A percentile compares a stretch with the other conserved stretches of the same genome.
These are phyloP conservation scores for Marsdenia floribunda DNA, from an alignment of 257 asterid genomes.

Conservation along the genomic window DNA sequence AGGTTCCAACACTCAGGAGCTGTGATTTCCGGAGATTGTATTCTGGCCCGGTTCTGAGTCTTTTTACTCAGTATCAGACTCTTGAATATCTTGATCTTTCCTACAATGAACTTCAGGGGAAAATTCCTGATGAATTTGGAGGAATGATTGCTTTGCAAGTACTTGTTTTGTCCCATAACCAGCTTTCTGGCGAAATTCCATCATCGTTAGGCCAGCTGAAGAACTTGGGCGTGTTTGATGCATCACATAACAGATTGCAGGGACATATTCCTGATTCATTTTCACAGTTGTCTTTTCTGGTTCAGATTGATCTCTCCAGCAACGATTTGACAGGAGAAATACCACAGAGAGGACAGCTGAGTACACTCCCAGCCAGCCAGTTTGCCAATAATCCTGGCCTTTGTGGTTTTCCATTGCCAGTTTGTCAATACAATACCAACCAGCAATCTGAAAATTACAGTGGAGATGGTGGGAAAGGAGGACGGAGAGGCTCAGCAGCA, in stretches of 20 bases:
- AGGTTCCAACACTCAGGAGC: slow-evolving; percentile 70
- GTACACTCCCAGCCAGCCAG: slow-evolving; percentile 90
- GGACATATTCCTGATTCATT: slow-evolving; percentile 87
- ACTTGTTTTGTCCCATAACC: slow-evolving; percentile 69
- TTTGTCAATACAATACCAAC: slow-evolving; percentile 41
- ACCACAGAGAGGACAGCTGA: slow-evolving; percentile 81
- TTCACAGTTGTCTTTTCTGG: slow-evolving; percentile 68
- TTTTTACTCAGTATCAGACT: slow-evolving; percentile 73
- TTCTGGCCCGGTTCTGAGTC: slow-evolving; percentile 82
- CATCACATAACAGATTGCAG: slow-evolving; percentile 80
- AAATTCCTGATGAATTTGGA: slow-evolving; percentile 81
- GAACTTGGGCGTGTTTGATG: slow-evolving; percentile 90
- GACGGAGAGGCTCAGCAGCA: slow-evolving; percentile 26
- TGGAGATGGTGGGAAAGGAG: slow-evolving; percentile 19
- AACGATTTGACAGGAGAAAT: slow-evolving; percentile 88
- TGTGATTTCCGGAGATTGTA: slow-evolving; percentile 82
- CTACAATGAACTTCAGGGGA: slow-evolving; percentile 75
- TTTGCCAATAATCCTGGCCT: slow-evolving; percentile 81
- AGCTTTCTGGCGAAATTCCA: slow-evolving; percentile 86
- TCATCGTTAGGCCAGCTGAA: slow-evolving; percentile 64
- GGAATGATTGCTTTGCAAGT: slow-evolving; percentile 93
- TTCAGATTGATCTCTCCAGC: slow-evolving; percentile 79
- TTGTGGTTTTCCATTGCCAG: slow-evolving; percentile 80
- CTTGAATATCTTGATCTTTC: slow-evolving; percentile 91
- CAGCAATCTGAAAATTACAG: slow-evolving; percentile 29